Evolutionary conservation across 2,329 filamentous ascomycete genomes (phyloP).

Genomic region (Cladophialophora immunda): DNA sequence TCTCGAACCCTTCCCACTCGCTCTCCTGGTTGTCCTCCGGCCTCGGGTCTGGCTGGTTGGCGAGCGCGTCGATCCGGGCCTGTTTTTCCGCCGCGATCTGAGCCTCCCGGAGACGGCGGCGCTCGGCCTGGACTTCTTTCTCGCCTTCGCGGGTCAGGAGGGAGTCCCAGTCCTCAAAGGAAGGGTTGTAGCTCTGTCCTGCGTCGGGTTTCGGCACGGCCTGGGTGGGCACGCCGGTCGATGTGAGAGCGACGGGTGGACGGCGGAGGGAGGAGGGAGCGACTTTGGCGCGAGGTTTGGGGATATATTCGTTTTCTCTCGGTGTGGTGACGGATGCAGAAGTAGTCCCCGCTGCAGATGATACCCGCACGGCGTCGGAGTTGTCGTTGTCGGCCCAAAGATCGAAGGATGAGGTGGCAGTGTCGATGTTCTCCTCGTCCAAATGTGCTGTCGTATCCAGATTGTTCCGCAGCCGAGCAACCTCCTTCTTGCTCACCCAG

Average conservation of each 20-base stretch:
- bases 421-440: conserved; percentile 52
- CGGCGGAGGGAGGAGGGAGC: conserved; percentile 78
- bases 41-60: conserved; percentile 76
- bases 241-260: conserved; percentile 81
- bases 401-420: conserved; percentile 72
- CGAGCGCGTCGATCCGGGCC: conserved; percentile 76
- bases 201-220: conserved; percentile 81
- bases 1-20: conserved; percentile 90
- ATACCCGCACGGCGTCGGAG: conserved; percentile 58
- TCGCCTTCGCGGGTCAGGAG: conserved; percentile 77
- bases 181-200: conserved; percentile 91
- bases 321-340: conserved; percentile 29
- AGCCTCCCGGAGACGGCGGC: conserved; percentile 75
- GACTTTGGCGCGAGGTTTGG: conserved; percentile 71
- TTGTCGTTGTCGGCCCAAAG: conserved; percentile 72
- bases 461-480: conserved; percentile 71
- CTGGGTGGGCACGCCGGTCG: conserved; percentile 79
- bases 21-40: conserved; percentile 86
- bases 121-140: conserved; percentile 81
- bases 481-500: conserved; percentile 86
- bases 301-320: conserved; percentile 69
- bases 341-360: background rate
- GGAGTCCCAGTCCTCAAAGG: conserved; percentile 83
- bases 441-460: conserved; percentile 45
- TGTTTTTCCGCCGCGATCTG: conserved; percentile 61